phyloP scores from a whole-genome alignment of 1,139 yeast species.

The Geotrichum phurueaensis region DNA sequence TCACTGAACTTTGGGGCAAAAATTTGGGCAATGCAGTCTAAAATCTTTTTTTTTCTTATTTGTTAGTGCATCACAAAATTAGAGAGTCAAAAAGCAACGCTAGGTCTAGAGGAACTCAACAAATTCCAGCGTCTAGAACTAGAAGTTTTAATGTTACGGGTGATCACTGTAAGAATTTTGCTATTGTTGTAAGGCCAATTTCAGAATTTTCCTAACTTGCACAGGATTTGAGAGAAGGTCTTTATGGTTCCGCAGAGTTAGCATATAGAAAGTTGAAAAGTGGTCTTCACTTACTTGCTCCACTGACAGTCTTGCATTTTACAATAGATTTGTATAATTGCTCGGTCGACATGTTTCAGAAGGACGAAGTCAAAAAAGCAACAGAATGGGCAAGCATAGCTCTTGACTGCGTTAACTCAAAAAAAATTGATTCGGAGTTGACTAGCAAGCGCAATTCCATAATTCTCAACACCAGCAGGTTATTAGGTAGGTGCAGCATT shows the following conservation, averaged over 20 bases:
- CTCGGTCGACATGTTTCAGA: constrained; percentile 15
- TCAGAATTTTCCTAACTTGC: not conserved
- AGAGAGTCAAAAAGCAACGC: not conserved
- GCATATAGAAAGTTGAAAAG: constrained; percentile 5
- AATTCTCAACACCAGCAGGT: constrained; percentile 12
- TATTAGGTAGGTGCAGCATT: constrained; percentile 8
- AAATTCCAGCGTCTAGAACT: constrained; percentile 6
- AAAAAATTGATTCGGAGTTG: not conserved
- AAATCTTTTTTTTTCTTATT: not conserved
- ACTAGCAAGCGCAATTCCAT: constrained; percentile 3
- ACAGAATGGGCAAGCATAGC: constrained; percentile 14
- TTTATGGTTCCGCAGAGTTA: constrained; percentile 5
- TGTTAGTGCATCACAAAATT: constrained; percentile 11
- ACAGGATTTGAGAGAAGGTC: constrained; percentile 11
- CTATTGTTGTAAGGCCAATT: not conserved
- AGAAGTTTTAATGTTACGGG: constrained; percentile 8
- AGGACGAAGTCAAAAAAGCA: not conserved
- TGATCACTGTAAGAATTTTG: constrained; percentile 9
- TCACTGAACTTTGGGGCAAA: not conserved
- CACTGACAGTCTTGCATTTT: constrained; percentile 10
- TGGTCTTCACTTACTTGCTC: not conserved
- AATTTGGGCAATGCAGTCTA: not conserved
- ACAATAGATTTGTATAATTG: constrained; percentile 16
- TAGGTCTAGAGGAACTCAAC: constrained; percentile 1
- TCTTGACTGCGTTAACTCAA: constrained; percentile 7